A percentile compares a stretch with the other conserved stretches of the same genome.
phyloP scores from a whole-genome alignment of 768 basidiomycete genomes.

The Termitomyces sp. region DNA sequence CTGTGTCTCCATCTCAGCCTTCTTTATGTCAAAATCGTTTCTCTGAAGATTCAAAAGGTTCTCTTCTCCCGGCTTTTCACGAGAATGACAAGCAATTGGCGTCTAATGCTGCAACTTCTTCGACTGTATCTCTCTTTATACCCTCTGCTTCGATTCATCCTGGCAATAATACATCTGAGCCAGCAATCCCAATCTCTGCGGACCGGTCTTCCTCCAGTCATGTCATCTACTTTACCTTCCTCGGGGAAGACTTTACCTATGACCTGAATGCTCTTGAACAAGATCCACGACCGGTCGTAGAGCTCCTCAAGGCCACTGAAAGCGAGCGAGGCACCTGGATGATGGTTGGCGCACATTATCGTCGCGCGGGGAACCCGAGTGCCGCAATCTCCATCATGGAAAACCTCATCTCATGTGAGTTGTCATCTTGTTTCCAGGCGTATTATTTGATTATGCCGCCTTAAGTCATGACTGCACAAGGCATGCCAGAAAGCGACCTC shows the following conservation, averaged over 20 bases:
- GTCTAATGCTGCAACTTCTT: conserved; percentile 4
- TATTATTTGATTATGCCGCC: conserved; percentile 4
- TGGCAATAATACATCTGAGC: background rate
- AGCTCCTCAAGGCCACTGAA: conserved; percentile 35
- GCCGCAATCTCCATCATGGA: conserved; percentile 39
- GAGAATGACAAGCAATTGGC: background rate
- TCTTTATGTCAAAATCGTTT: background rate
- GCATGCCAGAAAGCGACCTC: conserved; percentile 30
- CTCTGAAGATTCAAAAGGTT: background rate
- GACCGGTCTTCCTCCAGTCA: conserved; percentile 4
- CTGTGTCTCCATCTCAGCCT: background rate
- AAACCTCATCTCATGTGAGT: conserved; percentile 42
- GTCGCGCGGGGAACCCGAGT: conserved; percentile 37
- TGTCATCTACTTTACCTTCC: conserved; percentile 27
- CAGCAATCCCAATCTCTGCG: background rate
- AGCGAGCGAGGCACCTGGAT: conserved; percentile 52
- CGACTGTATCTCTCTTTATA: background rate
- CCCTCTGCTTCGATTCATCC: background rate
- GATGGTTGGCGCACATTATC: conserved; percentile 47
- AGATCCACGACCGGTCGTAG: conserved; percentile 39
- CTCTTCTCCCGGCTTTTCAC: conserved; percentile 2
- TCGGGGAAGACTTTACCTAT: conserved; percentile 34
- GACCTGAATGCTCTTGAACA: conserved; percentile 37
- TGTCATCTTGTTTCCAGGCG: background rate
- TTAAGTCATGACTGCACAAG: conserved; percentile 34